Evolutionary conservation across 2,329 filamentous ascomycete genomes (phyloP), one percentile per base, ranked within the genome.

Genomic region (Apiospora hydei): DNA sequence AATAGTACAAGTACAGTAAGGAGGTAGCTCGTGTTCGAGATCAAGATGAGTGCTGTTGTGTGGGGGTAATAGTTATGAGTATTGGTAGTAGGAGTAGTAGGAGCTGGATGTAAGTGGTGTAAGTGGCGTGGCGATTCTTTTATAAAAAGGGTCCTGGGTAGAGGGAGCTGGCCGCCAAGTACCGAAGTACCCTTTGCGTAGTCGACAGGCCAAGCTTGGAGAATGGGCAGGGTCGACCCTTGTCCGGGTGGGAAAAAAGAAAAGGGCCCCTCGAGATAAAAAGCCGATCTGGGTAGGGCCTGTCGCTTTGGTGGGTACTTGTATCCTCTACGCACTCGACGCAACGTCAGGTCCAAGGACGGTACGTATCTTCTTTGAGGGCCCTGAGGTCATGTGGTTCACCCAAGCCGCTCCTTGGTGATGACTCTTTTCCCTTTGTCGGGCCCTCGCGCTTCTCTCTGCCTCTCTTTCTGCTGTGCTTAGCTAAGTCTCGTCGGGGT

Each of bases 71-170:
- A 13, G 57, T 38, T 64, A 41, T 41, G 57, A 41, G 57, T 70
- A 74, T 70, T 70, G 77, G 74, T 44, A 77, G 34, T 38, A 38
- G 34, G 34, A n/a, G 41, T n/a, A n/a, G 46, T 11, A 49, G 75
- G 44, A 78, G 74, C 46, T 78, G 77, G 26, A 81, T 77, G 71
- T 80, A 71, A 64, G 57, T 64, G 57, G 57, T 64, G 57, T 64
- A 64, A 64, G 57, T 64, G 57, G 57, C 57, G 57, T 64, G 57
- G 57, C 57, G 57, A 64, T 64, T 64, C 57, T 64, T 64, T 64
- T 64, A 64, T 64, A 64, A 64, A 64, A 64, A 41, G 53, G 53
- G 30, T 11, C 53, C 18, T 61, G 53, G 53, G 30, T 57, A 38
- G 57, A 64, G 57, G 34, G 34, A 64, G 57, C 34, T 64, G 14